Conservation (phyloP, 2,329 filamentous ascomycete species). For the Pseudocercospora vitis region DNA sequence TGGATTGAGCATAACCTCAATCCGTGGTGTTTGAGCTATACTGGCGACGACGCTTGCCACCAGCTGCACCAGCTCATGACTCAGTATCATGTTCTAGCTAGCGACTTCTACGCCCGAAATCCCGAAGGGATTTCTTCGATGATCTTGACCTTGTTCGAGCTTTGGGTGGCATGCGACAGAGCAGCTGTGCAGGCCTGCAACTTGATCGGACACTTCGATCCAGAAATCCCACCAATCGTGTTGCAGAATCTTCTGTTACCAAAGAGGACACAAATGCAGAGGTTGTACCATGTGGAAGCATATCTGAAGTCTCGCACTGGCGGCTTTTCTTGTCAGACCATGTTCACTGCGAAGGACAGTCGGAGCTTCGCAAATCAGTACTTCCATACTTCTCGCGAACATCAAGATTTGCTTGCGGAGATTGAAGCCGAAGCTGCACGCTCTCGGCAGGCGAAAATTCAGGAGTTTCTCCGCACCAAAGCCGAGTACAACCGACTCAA, state of each 20-base stretch:
- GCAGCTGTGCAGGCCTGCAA: slow-evolving; percentile 46
- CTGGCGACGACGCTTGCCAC: background rate
- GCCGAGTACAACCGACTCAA: too few relatives aligned
- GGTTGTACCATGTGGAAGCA: slow-evolving; percentile 51
- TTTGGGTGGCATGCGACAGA: slow-evolving; percentile 60
- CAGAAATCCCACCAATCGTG: slow-evolving; percentile 51
- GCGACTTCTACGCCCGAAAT: too few relatives aligned
- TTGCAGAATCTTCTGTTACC: slow-evolving; percentile 59
- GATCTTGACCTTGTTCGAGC: slow-evolving; percentile 56
- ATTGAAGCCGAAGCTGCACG: too few relatives aligned
- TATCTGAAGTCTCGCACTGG: slow-evolving; percentile 43
- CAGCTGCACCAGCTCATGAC: background rate
- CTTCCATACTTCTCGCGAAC: background rate
- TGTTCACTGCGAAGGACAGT: slow-evolving; percentile 26
- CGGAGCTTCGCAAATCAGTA: background rate
- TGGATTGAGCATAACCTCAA: slow-evolving; percentile 7
- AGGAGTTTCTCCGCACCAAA: too few relatives aligned
- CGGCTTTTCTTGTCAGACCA: background rate
- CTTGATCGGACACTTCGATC: slow-evolving; percentile 54
- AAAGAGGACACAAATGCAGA: slow-evolving; percentile 48
- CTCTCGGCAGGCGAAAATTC: too few relatives aligned
- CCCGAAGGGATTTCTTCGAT: slow-evolving; percentile 34
- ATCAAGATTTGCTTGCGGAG: background rate
- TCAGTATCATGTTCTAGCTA: too few relatives aligned
- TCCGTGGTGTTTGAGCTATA: background rate